Evolutionary conservation across 116 monocot genomes (phyloP).

Genomic region (Trichopus zeylanicus): DNA sequence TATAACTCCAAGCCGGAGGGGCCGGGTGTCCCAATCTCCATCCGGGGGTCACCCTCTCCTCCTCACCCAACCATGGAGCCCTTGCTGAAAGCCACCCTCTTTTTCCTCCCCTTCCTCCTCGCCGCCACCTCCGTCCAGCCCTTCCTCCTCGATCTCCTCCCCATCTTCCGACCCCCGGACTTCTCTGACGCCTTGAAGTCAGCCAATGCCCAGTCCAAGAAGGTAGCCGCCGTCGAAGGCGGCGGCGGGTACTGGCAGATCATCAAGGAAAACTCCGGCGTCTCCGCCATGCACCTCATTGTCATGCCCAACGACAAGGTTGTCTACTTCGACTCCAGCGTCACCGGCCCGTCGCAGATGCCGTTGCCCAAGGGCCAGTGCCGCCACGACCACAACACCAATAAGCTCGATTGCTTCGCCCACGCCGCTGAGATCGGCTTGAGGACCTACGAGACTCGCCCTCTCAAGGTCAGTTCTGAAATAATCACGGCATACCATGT

Average conservation of each 20-base stretch:
- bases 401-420: slow-evolving; percentile 51
- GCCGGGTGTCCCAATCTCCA: no score
- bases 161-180: background rate
- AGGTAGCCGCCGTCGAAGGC: no score
- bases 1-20: no score
- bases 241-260: slow-evolving; percentile 37
- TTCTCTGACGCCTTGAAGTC: no score
- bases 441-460: slow-evolving; percentile 18
- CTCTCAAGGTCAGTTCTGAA: slow-evolving; percentile 56
- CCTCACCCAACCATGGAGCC: no score
- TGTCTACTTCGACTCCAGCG: slow-evolving; percentile 60
- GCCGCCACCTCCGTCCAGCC: slow-evolving; percentile 1
- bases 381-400: slow-evolving; percentile 16
- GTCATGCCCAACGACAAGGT: slow-evolving; percentile 52
- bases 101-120: background rate
- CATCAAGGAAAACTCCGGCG: slow-evolving; percentile 44
- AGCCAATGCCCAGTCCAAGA: no score
- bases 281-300: slow-evolving; percentile 78
- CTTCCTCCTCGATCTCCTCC: background rate
- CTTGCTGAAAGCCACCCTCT: background rate
- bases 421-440: slow-evolving; percentile 61
- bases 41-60: no score
- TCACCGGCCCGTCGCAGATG: slow-evolving; percentile 28
- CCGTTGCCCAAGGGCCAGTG: slow-evolving; percentile 29
- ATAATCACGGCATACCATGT: no score